Evolutionary conservation across 2,329 filamentous ascomycete species (phyloP), one percentile per base, ranked within the genome.

Genomic region (Aspergillus flavus): DNA sequence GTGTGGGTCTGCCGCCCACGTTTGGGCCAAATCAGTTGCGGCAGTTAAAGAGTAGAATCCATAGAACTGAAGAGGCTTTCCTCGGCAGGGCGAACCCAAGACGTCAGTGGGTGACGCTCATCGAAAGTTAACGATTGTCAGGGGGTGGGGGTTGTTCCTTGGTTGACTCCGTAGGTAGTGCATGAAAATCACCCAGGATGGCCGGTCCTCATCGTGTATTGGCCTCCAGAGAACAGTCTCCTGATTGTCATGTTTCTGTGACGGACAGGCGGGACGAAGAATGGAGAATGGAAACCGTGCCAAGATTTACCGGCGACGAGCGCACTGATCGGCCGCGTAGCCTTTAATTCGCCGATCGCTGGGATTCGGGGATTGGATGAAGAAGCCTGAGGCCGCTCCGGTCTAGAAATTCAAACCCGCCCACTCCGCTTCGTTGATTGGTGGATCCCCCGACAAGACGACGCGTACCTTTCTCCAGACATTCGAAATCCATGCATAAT

Each of bases 61-160:
- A 39, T 54, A 28, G n/a, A 36, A 54, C 52, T 16, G 3, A 11
- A 39, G 32, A 53, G 50, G 50, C 50, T 53, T 34, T 50, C 7
- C 30, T 54, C 34, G 21, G 52, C 34, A 55, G 59, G 60, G 59
- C 57, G 50, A 57, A 7, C 50, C 21, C 36, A 54, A 57, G 54
- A 69, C 70, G 71, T 73, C 70, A 72, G 66, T 57, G 62, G 67
- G 66, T 73, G 71, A 73, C 72, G 71, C 67, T 48, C 46, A 41
- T 67, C 64, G 58, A 63, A 62, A 59, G 61, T 54, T 48, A 59
- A 34, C 55, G 69, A 73, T 71, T 66, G 66, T 73, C 71, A 73
- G 72, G 71, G 68, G 68, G 50, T 26, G 50, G 50, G 6, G 7
- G 23, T 12, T 43, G n/a, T 52, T 39, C 39, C 28, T 16, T 58